Percentiles rank a stretch among this genome's conserved stretches.
These are phyloP conservation scores for Beverwykella pulmonaria DNA, from an alignment of 495 filamentous ascomycete genomes.

Conservation along the genomic window DNA sequence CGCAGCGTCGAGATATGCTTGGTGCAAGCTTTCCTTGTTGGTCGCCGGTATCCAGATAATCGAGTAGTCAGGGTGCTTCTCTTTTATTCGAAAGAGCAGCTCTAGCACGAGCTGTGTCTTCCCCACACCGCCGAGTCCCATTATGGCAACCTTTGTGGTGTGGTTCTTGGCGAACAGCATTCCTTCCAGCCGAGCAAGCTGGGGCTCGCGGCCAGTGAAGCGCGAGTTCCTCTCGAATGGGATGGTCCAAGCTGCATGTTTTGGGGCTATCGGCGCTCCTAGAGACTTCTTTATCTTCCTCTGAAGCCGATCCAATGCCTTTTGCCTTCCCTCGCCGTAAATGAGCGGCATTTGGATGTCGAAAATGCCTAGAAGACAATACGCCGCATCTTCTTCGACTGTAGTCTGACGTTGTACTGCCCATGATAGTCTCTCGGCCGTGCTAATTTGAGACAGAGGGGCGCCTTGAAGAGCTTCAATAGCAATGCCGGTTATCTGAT, in stretches of 20 bases:
- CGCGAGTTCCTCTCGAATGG: slow-evolving; percentile 2
- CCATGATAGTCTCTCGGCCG: slow-evolving; percentile 25
- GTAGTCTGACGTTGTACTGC: slow-evolving; percentile 5
- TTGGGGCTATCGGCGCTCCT: too few species aligned
- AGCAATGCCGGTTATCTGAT: neutral
- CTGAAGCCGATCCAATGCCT: slow-evolving; percentile 15
- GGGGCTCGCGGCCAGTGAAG: slow-evolving; percentile 12
- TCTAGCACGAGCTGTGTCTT: slow-evolving; percentile 34
- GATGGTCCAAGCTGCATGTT: slow-evolving; percentile 1
- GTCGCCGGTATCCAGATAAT: slow-evolving; percentile 30
- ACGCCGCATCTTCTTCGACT: slow-evolving; percentile 28
- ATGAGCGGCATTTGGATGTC: slow-evolving; percentile 14
- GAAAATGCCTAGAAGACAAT: slow-evolving; percentile 35
- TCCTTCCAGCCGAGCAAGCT: slow-evolving; percentile 6
- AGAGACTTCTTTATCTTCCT: slow-evolving; percentile 2
- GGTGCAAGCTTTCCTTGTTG: slow-evolving; percentile 45
- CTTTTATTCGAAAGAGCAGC: slow-evolving; percentile 17
- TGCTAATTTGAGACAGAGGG: slow-evolving; percentile 12
- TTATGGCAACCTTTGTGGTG: slow-evolving; percentile 2
- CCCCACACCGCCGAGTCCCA: slow-evolving; percentile 26
- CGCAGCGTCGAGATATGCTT: slow-evolving; percentile 51
- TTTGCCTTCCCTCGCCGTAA: slow-evolving; percentile 27
- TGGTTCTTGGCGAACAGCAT: neutral
- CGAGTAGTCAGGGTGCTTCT: slow-evolving; percentile 17
- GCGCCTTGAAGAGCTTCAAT: neutral